Evolutionary conservation across 1,284 basidiomycete genomes (phyloP), one percentile per base, ranked within the genome.

Genomic region (Malassezia brasiliensis): DNA sequence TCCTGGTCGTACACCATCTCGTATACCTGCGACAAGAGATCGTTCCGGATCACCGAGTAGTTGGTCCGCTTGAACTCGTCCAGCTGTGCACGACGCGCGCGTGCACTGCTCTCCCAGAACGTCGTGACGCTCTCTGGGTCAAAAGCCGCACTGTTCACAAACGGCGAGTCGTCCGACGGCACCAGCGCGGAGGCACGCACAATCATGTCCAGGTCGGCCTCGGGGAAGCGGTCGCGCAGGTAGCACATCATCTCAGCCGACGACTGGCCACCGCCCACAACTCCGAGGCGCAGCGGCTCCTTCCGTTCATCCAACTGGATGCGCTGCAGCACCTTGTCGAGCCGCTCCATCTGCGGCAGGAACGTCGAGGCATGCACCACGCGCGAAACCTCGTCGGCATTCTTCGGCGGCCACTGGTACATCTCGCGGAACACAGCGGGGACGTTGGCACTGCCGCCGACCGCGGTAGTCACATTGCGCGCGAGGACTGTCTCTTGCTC

Each of bases 1-100:
- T 64, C 60, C 54, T 71, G 67, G 59, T 72, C 67, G 55, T 74
- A 74, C 49, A 70, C 60, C 20, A 58, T 52, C 20, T 69, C 65
- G 59, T 69, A 61, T 36, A 74, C 48, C 50, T 65, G 59, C 50
- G 68, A 65, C 45, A 74, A 55, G 37, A 72, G 49, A 45, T 72
- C 65, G 14, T 50, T 61, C 11, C 67, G 61, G 3, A 74, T 68
- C 11, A 74, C 72, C 31, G 65, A 67, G 59, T 74, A 74, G 56
- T 74, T 74, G 38, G 72, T 74, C 11, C 70, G 65, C 54, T 66
- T 67, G 54, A 69, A 74, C 53, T 74, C 72, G 28, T 51, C 53
- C 6, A 64, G 53, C 68, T 69, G 69, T 28, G 56, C 60, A 20
- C 55, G 53, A 28, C 72, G 67, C 34, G 67, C 59, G 34, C 50